Evolutionary conservation across 768 basidiomycete genomes (phyloP), one percentile per base, ranked within the genome.

Genomic region (Tricholoma sp.): DNA sequence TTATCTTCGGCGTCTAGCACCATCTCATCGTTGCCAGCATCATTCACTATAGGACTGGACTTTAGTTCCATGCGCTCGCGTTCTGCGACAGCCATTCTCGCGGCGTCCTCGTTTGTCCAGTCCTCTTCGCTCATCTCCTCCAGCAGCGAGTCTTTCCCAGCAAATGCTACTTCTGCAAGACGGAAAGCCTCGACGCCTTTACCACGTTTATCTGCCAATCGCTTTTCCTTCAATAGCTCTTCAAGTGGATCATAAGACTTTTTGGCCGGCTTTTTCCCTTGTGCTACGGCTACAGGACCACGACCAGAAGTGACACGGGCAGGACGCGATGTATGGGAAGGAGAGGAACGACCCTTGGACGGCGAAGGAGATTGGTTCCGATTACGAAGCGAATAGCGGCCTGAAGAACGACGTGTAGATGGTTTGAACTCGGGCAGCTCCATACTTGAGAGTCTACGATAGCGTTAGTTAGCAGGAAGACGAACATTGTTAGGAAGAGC

Each of bases 181-280:
- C 66, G 71, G 53, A 81, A 63, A 7, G 76, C 80, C 7, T 74
- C 68, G 12, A 48, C 67, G 42, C 76, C 76, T 28, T 74, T 71
- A 10, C 78, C 77, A 6, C 61, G 62, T 56, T 72, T 70, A 32
- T 77, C 73, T 7, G 73, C 71, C 3, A 59, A 56, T 29, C 64
- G 66, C 63, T 83, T 85, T 66, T 85, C 84, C 59, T 75, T 80
- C 37, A 86, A 65, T 31, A 86, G 75, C 1, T 71, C 76, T 50
- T 75, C 76, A 18, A 88, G 72, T 9, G 86, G 85, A 58, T 84
- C 80, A 32, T 28, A 56, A 10, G n/a, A 56, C 55, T 64, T 63
- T 50, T 68, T 67, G 34, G 52, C 51, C 48, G 63, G 61, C 8
- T 55, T 57, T 13, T 37, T 45, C 18, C 39, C 28, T 12, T 55